A percentile compares a stretch with the other conserved stretches of the same genome.
These are phyloP conservation scores for Massospora cicadina DNA, from an alignment of 371 early-diverging fungal genomes.

Conservation along the genomic window DNA sequence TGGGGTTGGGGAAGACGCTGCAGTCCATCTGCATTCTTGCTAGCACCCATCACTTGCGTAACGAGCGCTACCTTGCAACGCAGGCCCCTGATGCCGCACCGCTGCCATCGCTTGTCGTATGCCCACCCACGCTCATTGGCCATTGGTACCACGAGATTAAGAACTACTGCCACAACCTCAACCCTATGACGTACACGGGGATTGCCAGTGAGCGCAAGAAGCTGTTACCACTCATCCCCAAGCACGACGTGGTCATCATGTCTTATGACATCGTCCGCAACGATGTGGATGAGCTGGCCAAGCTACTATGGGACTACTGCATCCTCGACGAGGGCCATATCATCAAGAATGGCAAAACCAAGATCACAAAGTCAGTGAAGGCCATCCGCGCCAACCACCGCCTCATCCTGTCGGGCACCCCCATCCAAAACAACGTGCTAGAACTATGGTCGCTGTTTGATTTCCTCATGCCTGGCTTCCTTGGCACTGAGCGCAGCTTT, in stretches of 20 bases:
- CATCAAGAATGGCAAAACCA: conserved; percentile 91
- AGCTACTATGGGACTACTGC: conserved; percentile 82
- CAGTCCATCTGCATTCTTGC: conserved; percentile 94
- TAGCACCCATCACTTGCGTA: conserved; percentile 62
- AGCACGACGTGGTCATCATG: conserved; percentile 72
- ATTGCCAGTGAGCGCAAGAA: conserved; percentile 56
- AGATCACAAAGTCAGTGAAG: conserved; percentile 82
- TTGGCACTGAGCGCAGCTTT: conserved; percentile 73
- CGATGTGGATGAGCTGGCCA: conserved; percentile 67
- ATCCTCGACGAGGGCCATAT: conserved; percentile 99
- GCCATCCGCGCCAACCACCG: conserved; percentile 67
- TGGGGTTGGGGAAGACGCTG: conserved; percentile 97
- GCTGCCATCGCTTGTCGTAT: conserved; percentile 84
- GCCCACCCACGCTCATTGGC: conserved; percentile 90
- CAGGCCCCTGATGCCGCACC: conserved; percentile 40
- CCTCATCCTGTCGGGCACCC: conserved; percentile 96
- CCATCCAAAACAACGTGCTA: conserved; percentile 95
- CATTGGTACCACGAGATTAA: conserved; percentile 97
- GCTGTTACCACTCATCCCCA: conserved; percentile 24
- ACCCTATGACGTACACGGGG: conserved; percentile 72
- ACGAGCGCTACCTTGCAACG: conserved; percentile 35
- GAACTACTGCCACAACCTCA: conserved; percentile 56
- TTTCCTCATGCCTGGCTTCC: conserved; percentile 93
- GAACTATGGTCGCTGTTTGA: conserved; percentile 98
- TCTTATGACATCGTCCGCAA: conserved; percentile 95